Evolutionary conservation across 495 filamentous ascomycete genomes (phyloP).

Genomic region (Penicillium cinerascens): DNA sequence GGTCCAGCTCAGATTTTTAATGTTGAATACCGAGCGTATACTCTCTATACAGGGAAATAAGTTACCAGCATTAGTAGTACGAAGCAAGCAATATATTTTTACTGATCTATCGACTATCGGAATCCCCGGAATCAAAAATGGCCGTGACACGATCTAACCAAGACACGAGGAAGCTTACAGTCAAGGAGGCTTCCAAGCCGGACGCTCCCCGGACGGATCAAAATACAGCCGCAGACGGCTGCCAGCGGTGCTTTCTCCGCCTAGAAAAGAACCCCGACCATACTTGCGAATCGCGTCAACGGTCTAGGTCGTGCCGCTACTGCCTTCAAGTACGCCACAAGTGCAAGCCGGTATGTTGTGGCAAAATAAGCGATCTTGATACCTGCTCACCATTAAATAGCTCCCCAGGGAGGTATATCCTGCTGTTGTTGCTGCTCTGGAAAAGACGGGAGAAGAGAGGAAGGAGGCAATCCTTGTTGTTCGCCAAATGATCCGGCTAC

Average conservation of each 20-base stretch:
- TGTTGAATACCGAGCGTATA: neutral
- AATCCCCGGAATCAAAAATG: too few species aligned
- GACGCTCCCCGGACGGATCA: too few species aligned
- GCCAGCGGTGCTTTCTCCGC: conserved; percentile 12
- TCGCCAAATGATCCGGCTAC: neutral
- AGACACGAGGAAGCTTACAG: too few species aligned
- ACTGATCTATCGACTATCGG: too few species aligned
- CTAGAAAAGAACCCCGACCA: neutral
- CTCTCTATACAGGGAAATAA: too few species aligned
- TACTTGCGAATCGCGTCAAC: neutral
- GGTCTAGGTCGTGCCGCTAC: neutral
- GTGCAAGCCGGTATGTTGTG: neutral
- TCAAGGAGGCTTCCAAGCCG: too few species aligned
- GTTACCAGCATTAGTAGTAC: neutral
- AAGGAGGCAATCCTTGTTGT: neutral
- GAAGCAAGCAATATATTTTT: neutral
- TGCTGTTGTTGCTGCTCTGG: neutral
- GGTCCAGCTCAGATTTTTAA: neutral
- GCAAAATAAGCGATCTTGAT: neutral
- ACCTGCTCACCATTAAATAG: neutral
- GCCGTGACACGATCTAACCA: too few species aligned
- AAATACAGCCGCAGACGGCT: neutral
- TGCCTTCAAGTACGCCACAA: neutral
- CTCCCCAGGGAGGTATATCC: neutral
- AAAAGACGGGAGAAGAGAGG: neutral